Evolutionary conservation across 495 filamentous ascomycete genomes (phyloP), one percentile per base, ranked within the genome.

Genomic region (Podospora tetraspora): DNA sequence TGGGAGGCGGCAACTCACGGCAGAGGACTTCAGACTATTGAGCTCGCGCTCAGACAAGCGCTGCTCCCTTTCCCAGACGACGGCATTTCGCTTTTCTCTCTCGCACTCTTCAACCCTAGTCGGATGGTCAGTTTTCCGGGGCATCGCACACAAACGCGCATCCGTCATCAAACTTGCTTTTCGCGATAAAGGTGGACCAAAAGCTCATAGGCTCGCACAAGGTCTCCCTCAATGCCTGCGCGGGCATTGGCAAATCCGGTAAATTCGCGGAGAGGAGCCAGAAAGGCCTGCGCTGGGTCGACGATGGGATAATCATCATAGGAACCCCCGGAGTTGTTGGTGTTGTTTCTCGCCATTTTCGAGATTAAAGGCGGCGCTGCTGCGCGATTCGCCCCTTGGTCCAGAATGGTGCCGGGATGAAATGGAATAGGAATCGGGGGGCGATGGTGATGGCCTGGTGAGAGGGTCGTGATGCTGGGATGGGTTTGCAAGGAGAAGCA

Each of bases 11-110:
- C 29, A 58, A 12, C 12, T 56, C 61, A 73, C 71, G 19, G 61
- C 69, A 24, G 62, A 63, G 12, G 70, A 56, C 34, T 68, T 71
- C 58, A 73, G 63, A 23, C 61, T 43, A n/a, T 70, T 70, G 27
- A 75, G 62, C 37, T 75, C 73, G 12, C 66, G n/a, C 63, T 73
- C 71, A 3, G 66, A 27, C 43, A 68, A 63, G 32, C 69, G 68
- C 27, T 71, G 68, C 64, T 75, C 66, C 62, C 68, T 67, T 56
- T 75, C 71, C 73, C 73, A 75, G 12, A 75, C 12, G 29, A 61
- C 66, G 11, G 70, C 74, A 57, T 70, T 73, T 25, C 72, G 68
- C 67, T 72, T 71, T 29, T 77, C 73, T 24, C 70, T 59, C 2
- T 72, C 68, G 59, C 62, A 72, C 24, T 77, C 75, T 29, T 25